phyloP scores from a whole-genome alignment of 768 basidiomycete genomes.

The Naganishia friedmannii region DNA sequence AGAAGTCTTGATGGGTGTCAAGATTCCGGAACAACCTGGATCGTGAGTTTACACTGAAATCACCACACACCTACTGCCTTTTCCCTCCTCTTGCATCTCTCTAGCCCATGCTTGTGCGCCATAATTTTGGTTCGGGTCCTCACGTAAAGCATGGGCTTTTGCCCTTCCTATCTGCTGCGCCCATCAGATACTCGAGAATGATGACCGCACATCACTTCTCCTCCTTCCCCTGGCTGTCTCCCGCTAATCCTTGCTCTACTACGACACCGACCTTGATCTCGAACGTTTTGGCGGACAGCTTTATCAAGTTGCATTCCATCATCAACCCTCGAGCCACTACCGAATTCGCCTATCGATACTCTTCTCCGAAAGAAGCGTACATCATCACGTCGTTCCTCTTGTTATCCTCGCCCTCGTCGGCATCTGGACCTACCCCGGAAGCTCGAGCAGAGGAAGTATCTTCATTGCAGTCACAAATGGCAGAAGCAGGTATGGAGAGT shows the following conservation, averaged over 20 bases:
- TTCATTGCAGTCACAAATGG: constrained; percentile 64
- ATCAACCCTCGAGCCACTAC: constrained; percentile 90
- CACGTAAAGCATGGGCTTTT: constrained; percentile 17
- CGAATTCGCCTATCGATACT: constrained; percentile 90
- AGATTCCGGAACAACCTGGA: constrained; percentile 88
- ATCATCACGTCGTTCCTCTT: constrained; percentile 85
- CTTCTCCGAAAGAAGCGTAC: constrained; percentile 67
- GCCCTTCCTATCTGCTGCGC: not conserved
- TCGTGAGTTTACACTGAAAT: constrained; percentile 58
- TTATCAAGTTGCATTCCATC: constrained; percentile 76
- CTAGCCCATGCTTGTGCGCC: constrained; percentile 15
- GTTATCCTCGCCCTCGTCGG: constrained; percentile 57
- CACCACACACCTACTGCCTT: not conserved
- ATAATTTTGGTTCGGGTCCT: constrained; percentile 1
- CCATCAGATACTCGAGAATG: constrained; percentile 13
- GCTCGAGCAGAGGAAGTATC: constrained; percentile 50
- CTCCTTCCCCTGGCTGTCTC: constrained; percentile 2
- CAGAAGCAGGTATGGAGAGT: constrained; percentile 70
- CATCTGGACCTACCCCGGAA: constrained; percentile 54
- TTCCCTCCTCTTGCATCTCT: not conserved
- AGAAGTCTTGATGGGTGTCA: constrained; percentile 89
- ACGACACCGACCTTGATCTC: not conserved
- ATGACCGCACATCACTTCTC: not conserved
- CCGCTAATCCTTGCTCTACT: constrained; percentile 13
- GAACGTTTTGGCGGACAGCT: constrained; percentile 57